Percentiles rank a stretch among this genome's conserved stretches.
phyloP scores from a whole-genome alignment of 2,329 filamentous ascomycete genomes.

The Pyrenochaeta sp. region DNA sequence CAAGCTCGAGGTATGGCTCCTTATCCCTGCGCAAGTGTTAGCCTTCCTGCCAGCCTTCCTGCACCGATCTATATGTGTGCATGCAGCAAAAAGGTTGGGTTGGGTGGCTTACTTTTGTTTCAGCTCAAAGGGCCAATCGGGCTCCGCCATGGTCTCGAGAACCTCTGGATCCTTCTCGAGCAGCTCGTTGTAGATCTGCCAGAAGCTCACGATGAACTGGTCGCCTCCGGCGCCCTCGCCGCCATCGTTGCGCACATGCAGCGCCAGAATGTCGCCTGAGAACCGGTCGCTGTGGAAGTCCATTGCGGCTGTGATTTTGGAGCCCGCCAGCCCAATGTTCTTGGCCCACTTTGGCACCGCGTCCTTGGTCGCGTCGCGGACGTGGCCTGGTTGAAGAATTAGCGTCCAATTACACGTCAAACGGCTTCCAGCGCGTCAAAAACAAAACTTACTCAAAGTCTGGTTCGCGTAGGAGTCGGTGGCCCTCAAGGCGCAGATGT shows the following conservation, averaged over 20 bases:
- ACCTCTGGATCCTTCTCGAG: conserved; percentile 40
- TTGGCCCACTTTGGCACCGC: conserved; percentile 41
- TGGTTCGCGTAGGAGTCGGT: conserved; percentile 50
- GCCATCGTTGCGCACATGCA: conserved; percentile 45
- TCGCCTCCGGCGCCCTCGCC: conserved; percentile 39
- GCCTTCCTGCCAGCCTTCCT: too few relatives aligned
- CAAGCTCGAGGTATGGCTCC: conserved; percentile 41
- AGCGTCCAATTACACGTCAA: neutral
- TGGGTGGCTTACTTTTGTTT: conserved; percentile 48
- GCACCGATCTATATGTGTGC: too few relatives aligned
- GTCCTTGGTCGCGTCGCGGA: conserved; percentile 47
- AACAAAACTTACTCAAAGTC: conserved; percentile 36
- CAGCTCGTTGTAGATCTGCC: conserved; percentile 47
- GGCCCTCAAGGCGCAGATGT: conserved; percentile 40
- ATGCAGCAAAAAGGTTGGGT: too few relatives aligned
- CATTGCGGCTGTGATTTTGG: conserved; percentile 46
- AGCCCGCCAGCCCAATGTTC: conserved; percentile 46
- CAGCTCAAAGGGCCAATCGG: conserved; percentile 48
- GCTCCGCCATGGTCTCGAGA: conserved; percentile 43
- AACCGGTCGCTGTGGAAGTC: conserved; percentile 49
- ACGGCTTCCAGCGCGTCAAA: too few relatives aligned
- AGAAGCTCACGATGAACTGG: conserved; percentile 43
- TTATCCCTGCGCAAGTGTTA: conserved; percentile 25
- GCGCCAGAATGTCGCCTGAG: conserved; percentile 46
- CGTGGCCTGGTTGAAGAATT: conserved; percentile 29